Conservation (phyloP, 352 stramenopile genomes). For the Globisporangium uncinulatum region DNA sequence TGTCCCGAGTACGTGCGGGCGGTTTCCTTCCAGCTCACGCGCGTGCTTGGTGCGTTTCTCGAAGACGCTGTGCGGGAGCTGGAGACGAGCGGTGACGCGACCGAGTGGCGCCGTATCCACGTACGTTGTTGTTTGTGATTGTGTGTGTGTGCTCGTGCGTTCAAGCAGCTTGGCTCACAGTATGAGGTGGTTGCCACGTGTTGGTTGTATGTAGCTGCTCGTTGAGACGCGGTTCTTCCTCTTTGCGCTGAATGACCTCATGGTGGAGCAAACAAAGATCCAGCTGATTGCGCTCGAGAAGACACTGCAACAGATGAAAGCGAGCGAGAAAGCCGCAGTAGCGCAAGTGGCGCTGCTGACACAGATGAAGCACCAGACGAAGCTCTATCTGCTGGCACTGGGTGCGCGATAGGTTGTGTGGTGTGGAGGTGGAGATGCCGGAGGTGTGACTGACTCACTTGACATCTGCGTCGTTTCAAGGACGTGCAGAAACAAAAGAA, state of each 20-base stretch:
- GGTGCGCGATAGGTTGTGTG: neutral
- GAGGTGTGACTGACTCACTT: neutral
- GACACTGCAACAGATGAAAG: constrained; percentile 28
- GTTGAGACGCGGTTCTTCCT: constrained; percentile 76
- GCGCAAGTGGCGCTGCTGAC: constrained; percentile 47
- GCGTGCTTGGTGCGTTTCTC: constrained; percentile 39
- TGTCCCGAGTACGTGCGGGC: constrained; percentile 49
- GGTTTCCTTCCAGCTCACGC: constrained; percentile 50
- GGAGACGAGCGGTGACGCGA: constrained; percentile 11
- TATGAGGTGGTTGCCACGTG: neutral
- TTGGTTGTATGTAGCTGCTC: constrained; percentile 28
- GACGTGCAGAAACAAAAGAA: too few species aligned
- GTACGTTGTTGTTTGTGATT: constrained; percentile 24
- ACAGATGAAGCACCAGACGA: constrained; percentile 79
- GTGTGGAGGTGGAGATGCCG: neutral
- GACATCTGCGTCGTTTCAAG: neutral
- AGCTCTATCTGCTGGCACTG: constrained; percentile 68
- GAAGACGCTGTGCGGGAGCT: constrained; percentile 27
- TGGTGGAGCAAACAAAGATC: constrained; percentile 47
- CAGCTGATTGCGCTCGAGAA: constrained; percentile 48
- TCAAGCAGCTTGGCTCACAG: neutral
- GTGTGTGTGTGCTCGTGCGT: neutral
- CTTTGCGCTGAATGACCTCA: constrained; percentile 43
- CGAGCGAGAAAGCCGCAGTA: constrained; percentile 27
- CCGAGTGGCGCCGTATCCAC: constrained; percentile 58